Percentiles rank a stretch among this genome's conserved stretches.
These are phyloP conservation scores for Soucietia sequanensis DNA, from an alignment of 805 yeast genomes.

Conservation along the genomic window DNA sequence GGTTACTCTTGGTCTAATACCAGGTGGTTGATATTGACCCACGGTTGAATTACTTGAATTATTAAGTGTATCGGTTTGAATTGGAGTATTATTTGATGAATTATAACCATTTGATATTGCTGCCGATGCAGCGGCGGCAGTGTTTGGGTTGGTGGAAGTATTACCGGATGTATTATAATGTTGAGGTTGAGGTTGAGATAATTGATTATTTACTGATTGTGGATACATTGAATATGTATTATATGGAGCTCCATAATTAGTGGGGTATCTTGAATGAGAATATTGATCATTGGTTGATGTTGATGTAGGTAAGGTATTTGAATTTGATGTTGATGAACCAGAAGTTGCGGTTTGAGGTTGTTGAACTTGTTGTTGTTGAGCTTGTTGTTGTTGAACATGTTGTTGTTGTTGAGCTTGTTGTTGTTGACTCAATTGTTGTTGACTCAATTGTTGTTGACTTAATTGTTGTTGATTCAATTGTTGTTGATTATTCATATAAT, in stretches of 20 bases:
- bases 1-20: constrained; percentile 62
- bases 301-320: no score
- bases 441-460: constrained; percentile 19
- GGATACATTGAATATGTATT: constrained; percentile 18
- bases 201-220: constrained; percentile 20
- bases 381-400: not conserved
- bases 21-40: constrained; percentile 47
- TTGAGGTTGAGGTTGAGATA: constrained; percentile 25
- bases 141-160: constrained; percentile 10
- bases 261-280: constrained; percentile 9
- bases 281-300: constrained; percentile 8
- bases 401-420: not conserved
- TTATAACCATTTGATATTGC: constrained; percentile 4
- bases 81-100: constrained; percentile 11
- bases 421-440: no score
- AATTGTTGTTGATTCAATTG: constrained; percentile 16
- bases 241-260: constrained; percentile 18
- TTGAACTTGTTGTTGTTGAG: constrained; percentile 6
- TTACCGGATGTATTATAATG: constrained; percentile 18
- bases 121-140: constrained; percentile 8
- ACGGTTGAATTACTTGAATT: constrained; percentile 26
- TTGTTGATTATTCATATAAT: constrained; percentile 8
- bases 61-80: constrained; percentile 13
- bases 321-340: constrained; percentile 3
- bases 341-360: constrained; percentile 11